phyloP scores from a whole-genome alignment of 805 yeast species.

The Hanseniaspora taiwanica region DNA sequence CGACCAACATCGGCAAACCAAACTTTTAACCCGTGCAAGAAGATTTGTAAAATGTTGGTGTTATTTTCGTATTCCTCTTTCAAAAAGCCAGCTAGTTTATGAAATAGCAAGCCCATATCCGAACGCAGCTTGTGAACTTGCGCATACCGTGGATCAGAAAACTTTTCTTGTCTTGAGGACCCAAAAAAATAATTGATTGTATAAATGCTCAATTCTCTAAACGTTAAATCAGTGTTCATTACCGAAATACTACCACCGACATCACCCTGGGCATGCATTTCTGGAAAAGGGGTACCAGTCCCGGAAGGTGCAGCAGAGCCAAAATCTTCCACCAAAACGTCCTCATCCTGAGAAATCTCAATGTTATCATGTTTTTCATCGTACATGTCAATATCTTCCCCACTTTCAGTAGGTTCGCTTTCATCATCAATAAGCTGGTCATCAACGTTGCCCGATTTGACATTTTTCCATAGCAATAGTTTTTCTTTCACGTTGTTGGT shows the following conservation, averaged over 20 bases:
- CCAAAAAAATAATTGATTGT: slow-evolving; percentile 57
- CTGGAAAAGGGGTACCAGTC: slow-evolving; percentile 25
- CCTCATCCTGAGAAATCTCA: slow-evolving; percentile 13
- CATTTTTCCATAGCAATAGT: slow-evolving; percentile 15
- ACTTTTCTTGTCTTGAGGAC: slow-evolving; percentile 33
- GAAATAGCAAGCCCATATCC: slow-evolving; percentile 50
- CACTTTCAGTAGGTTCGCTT: slow-evolving; percentile 16
- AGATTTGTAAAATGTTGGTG: slow-evolving; percentile 44
- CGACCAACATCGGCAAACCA: slow-evolving; percentile 77
- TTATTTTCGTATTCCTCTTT: slow-evolving; percentile 43
- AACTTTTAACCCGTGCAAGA: slow-evolving; percentile 50
- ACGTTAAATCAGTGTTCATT: slow-evolving; percentile 41
- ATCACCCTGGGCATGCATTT: slow-evolving; percentile 17
- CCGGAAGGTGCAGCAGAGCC: slow-evolving; percentile 30
- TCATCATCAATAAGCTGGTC: too few relatives aligned
- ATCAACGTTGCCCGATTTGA: slow-evolving; percentile 21
- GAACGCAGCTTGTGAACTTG: slow-evolving; percentile 50
- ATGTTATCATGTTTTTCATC: slow-evolving; percentile 18
- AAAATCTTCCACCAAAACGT: slow-evolving; percentile 26
- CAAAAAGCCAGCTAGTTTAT: slow-evolving; percentile 38
- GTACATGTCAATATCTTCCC: slow-evolving; percentile 5
- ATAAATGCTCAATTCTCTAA: slow-evolving; percentile 48
- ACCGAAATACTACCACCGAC: slow-evolving; percentile 24
- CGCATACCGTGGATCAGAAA: slow-evolving; percentile 29
- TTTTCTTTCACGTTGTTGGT: slow-evolving; percentile 6